phyloP scores from a whole-genome alignment of 192 early-diverging fungal species.

The Chytriomyces confervae region DNA sequence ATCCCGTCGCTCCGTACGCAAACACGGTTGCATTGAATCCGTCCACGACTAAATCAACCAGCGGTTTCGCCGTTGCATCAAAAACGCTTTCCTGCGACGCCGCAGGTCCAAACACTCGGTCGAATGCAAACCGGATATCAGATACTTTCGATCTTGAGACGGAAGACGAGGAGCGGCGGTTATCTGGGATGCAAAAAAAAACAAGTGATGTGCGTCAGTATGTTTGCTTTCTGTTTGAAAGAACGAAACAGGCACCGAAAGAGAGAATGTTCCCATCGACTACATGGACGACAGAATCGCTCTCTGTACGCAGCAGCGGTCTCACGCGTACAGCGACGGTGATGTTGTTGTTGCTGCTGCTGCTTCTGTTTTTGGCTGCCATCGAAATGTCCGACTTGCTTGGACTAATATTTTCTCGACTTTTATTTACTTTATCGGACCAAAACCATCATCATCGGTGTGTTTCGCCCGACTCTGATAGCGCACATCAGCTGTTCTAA shows the following conservation, averaged over 20 bases:
- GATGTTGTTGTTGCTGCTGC: constrained; percentile 14
- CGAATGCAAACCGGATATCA: constrained; percentile 78
- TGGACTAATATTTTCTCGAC: too few relatives aligned
- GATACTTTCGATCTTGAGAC: neutral
- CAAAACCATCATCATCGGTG: too few relatives aligned
- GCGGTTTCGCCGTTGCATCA: constrained; percentile 71
- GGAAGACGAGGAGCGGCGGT: neutral
- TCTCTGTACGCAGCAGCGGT: constrained; percentile 4
- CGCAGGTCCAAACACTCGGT: constrained; percentile 75
- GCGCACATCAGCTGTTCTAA: too few relatives aligned
- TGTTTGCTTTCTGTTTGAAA: neutral
- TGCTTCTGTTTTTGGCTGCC: neutral
- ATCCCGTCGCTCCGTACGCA: constrained; percentile 74
- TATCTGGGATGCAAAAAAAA: neutral
- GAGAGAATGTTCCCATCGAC: constrained; percentile 17
- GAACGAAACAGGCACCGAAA: constrained; percentile 12
- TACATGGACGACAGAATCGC: neutral
- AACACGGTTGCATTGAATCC: constrained; percentile 91
- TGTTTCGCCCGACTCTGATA: too few relatives aligned
- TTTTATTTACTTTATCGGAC: too few relatives aligned
- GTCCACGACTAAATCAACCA: constrained; percentile 71
- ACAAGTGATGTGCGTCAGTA: neutral
- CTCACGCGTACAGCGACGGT: constrained; percentile 24
- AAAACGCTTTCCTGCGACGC: constrained; percentile 72
- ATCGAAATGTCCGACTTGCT: too few relatives aligned